Evolutionary conservation across 164 flowering plant genomes (phyloP), one percentile per base, ranked within the genome.

Genomic region (Vitis rupestris): DNA sequence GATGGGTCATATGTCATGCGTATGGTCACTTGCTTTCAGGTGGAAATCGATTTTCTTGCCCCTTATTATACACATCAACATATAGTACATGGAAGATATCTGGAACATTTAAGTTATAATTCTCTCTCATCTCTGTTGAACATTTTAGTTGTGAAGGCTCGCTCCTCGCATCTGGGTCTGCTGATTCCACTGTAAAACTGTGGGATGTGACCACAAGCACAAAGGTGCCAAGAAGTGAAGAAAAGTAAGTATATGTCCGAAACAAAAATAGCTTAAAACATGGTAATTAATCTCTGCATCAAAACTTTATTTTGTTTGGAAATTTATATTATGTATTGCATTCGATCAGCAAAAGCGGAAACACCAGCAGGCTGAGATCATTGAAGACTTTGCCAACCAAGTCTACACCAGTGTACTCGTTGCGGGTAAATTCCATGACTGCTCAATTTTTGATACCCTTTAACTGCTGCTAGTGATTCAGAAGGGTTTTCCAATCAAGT

Each of bases 21-120:
- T 94, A 2, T 93, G 99, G 99, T 67, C 96, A 5, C 94, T 96
- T 57, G 90, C 90, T 73, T 96, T 87, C 86, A 96, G 99, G 99
- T 91, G 53, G 31, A 55, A 27, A 63, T 51, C 14, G 11, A 12
- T 54, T 61, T 48, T 29, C 63, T n/a, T 50, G 15, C 11, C 11
- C 13, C 9, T 29, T 30, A 23, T 23, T 23, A 23, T 23, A 23
- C 27, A 23, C 27, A 23, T 23, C 27, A 23, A 23, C 27, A 23
- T 23, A 8, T 8, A 14, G 51, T 3, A 37, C 44, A 3, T 0
- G 7, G 44, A 37, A 37, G 44, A 0, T 37, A 37, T 68, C 17
- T 37, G 37, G 11, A 68, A 58, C 50, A 27, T 13, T 44, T 17
- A 8, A 8, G 9, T 31, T 30, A 9, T 56, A 9, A 14, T 47